Evolutionary conservation across 2,329 filamentous ascomycete genomes (phyloP).

Genomic region (Trichophyton rubrum): DNA sequence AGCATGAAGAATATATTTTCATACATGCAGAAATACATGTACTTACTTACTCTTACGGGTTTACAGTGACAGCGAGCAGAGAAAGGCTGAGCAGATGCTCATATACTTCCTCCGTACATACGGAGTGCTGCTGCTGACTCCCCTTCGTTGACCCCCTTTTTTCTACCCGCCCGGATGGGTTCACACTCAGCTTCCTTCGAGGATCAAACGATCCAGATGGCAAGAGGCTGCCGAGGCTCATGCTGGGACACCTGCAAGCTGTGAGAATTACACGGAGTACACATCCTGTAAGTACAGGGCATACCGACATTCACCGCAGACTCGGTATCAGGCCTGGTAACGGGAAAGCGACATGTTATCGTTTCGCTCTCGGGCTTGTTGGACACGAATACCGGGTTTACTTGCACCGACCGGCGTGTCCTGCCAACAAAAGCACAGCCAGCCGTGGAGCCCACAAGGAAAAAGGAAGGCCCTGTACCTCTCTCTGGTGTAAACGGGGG

Average conservation of each 20-base stretch:
- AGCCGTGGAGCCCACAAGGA: neutral
- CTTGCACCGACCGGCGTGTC: constrained; percentile 1
- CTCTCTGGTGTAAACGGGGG: neutral
- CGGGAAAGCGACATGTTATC: neutral
- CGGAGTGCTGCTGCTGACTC: neutral
- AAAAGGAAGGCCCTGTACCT: neutral
- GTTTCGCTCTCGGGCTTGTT: constrained; percentile 1
- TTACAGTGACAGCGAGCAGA: neutral
- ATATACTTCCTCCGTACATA: neutral
- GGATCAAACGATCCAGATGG: neutral
- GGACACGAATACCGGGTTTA: constrained; percentile 4
- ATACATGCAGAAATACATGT: constrained; percentile 1
- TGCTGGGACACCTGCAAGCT: neutral
- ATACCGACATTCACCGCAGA: too few species aligned
- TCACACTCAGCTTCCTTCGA: too few species aligned
- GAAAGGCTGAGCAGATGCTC: too few species aligned
- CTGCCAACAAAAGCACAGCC: neutral
- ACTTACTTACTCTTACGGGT: neutral
- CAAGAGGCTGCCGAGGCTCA: neutral
- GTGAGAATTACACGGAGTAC: too few species aligned
- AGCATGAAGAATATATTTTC: neutral
- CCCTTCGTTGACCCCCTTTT: too few species aligned
- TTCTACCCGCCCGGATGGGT: neutral
- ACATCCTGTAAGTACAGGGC: too few species aligned
- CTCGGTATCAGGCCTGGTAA: neutral